phyloP scores from a whole-genome alignment of 23 red algal genomes.

The Chondrus crispus region DNA sequence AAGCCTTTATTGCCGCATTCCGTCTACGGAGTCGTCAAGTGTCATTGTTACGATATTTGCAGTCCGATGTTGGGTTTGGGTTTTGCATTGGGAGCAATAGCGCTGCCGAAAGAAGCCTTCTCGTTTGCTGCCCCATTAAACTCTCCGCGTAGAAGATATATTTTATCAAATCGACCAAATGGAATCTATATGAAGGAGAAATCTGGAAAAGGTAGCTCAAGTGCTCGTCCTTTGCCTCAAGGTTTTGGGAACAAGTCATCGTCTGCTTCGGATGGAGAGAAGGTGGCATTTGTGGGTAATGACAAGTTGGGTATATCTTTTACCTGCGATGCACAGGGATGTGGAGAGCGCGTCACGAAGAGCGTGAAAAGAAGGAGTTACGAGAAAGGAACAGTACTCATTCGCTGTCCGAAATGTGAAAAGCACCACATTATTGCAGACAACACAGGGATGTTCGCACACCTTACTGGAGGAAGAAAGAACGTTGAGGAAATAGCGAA shows the following conservation, averaged over 20 bases:
- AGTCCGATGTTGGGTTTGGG: too few relatives aligned
- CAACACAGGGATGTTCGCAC: conserved; percentile 55
- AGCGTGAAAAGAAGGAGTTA: conserved; percentile 32
- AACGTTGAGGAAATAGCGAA: conserved; percentile 65
- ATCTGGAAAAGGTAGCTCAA: conserved; percentile 2
- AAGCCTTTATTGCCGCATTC: too few relatives aligned
- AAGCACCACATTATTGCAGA: conserved; percentile 68
- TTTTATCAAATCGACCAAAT: too few relatives aligned
- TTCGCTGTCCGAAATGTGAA: conserved; percentile 45
- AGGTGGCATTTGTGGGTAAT: conserved; percentile 50
- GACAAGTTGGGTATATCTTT: conserved; percentile 57
- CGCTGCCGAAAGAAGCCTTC: too few relatives aligned
- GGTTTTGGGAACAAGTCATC: too few relatives aligned
- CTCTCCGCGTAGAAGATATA: too few relatives aligned
- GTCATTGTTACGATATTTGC: too few relatives aligned
- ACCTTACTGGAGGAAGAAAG: conserved; percentile 38
- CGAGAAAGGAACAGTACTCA: conserved; percentile 49
- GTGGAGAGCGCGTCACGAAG: conserved; percentile 27
- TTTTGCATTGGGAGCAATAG: too few relatives aligned
- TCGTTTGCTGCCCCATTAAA: too few relatives aligned
- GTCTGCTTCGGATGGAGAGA: neutral
- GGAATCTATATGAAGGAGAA: too few relatives aligned
- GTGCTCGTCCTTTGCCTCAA: too few relatives aligned
- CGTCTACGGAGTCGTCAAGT: too few relatives aligned
- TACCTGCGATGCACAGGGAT: conserved; percentile 47